A percentile compares a stretch with the other conserved stretches of the same genome.
phyloP scores from a whole-genome alignment of 768 basidiomycete species.

The Leccinum boreale region DNA sequence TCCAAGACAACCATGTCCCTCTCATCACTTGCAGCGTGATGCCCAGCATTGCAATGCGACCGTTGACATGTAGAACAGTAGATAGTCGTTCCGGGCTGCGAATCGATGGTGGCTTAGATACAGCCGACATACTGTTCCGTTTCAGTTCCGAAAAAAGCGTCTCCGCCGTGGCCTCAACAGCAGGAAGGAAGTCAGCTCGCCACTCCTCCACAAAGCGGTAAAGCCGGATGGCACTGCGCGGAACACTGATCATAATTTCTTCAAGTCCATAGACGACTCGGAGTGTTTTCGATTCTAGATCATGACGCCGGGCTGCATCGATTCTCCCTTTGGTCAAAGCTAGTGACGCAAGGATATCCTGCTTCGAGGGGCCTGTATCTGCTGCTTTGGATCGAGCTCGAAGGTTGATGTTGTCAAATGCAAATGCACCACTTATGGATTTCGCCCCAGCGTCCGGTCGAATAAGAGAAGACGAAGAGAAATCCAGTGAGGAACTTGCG shows the following conservation, averaged over 20 bases:
- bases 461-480: slow-evolving; percentile 21
- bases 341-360: slow-evolving; percentile 62
- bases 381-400: slow-evolving; percentile 52
- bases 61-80: slow-evolving; percentile 47
- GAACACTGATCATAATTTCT: slow-evolving; percentile 55
- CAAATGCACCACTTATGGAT: slow-evolving; percentile 46
- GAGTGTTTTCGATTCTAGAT: slow-evolving; percentile 36
- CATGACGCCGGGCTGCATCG: slow-evolving; percentile 47
- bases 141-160: slow-evolving; percentile 64
- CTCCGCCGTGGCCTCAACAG: slow-evolving; percentile 63
- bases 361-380: slow-evolving; percentile 37
- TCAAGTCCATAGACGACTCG: slow-evolving; percentile 46
- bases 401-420: slow-evolving; percentile 50
- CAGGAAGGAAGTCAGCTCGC: slow-evolving; percentile 76
- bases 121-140: slow-evolving; percentile 36
- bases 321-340: slow-evolving; percentile 44
- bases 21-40: slow-evolving; percentile 81
- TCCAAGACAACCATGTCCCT: slow-evolving; percentile 84
- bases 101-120: slow-evolving; percentile 28
- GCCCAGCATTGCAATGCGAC: slow-evolving; percentile 47
- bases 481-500: slow-evolving; percentile 34
- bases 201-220: slow-evolving; percentile 82
- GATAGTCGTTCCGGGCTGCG: slow-evolving; percentile 8
- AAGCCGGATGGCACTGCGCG: slow-evolving; percentile 75
- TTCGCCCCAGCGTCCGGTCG: slow-evolving; percentile 23